A percentile compares a stretch with the other conserved stretches of the same genome.
Evolutionary conservation across 345 rosid genomes (phyloP).

Genomic region (Salix brachista): DNA sequence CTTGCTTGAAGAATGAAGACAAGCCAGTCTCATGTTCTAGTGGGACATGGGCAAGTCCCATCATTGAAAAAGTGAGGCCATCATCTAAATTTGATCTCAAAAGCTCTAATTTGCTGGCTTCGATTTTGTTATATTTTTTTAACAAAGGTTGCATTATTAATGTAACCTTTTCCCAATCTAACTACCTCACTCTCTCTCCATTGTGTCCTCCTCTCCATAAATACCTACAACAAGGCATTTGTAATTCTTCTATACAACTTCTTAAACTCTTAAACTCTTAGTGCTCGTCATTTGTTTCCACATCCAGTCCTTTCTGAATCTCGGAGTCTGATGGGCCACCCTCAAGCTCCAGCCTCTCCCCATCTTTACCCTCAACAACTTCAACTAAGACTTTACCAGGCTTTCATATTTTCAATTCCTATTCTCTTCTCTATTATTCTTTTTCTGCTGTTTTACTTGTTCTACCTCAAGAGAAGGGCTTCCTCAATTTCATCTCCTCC

Average conservation of each 20-base stretch:
- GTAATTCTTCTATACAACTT: background rate
- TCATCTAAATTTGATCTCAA: constrained; percentile 29
- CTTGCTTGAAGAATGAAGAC: constrained; percentile 26
- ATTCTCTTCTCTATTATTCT: constrained; percentile 89
- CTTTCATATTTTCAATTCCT: constrained; percentile 95
- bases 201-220: background rate
- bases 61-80: constrained; percentile 26
- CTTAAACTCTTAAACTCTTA: background rate
- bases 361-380: constrained; percentile 78
- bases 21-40: constrained; percentile 33
- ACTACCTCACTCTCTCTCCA: constrained; percentile 5
- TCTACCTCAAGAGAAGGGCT: constrained; percentile 92
- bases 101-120: constrained; percentile 14
- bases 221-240: constrained; percentile 9
- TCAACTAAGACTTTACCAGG: constrained; percentile 90
- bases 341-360: constrained; percentile 54
- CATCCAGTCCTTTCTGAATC: background rate
- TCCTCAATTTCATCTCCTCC: constrained; percentile 40
- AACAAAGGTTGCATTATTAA: constrained; percentile 5
- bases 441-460: constrained; percentile 77
- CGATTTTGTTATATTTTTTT: constrained; percentile 23
- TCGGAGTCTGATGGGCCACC: constrained; percentile 48
- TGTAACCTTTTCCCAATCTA: constrained; percentile 14
- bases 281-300: background rate
- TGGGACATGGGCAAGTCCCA: constrained; percentile 48